Base-by-base conservation (phyloP, 768 basidiomycete genomes). In the Leccinum variicolor region DNA sequence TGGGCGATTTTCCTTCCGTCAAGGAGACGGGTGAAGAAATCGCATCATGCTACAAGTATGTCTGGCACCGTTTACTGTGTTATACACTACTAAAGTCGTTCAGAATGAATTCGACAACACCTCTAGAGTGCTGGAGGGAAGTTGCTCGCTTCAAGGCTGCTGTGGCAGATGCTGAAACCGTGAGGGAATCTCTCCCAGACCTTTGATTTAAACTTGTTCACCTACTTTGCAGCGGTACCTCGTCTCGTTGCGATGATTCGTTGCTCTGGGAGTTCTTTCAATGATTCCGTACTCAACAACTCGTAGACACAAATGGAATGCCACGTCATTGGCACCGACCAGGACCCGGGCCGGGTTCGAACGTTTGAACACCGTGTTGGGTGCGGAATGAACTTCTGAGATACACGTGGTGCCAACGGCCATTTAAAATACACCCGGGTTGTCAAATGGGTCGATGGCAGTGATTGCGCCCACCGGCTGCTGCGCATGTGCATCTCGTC, bases 121-220 rank as follows among this genome's bases (percentile, higher is more conserved):
- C 90, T 21, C 72, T 94, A 36, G 81, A 92, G 60, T 94, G 91
- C 70, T 89, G 85, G 85, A 77, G 75, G 56, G 82, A 91, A 66
- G 90, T 92, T 3, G 72, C 73, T 23, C 78, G 76, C 17, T 94
- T 94, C 76, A 92, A 86, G 64, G 71, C 75, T 21, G 81, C 87
- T 3, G 89, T 92, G 17, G 77, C 81, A 19, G 75, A 79, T 52
- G 73, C 90, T 64, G 90, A 92, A 70, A 80, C 87, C 75, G 91
- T 88, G 63, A 57, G 77, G 23, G 6, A 55, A 34, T 36, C 34
- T 31, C 53, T 43, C 28, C n/a, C 7, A 53, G 28, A 41, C 49
- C 43, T 36, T 62, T 47, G 61, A 23, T 56, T 58, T 23, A 39
- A 50, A 50, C 26, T 43, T 19, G 28, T 46, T 61, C 53, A 67